Evolutionary conservation across 192 early-diverging fungal species (phyloP), one percentile per base, ranked within the genome.

Genomic region (Cetraspora pellucida): DNA sequence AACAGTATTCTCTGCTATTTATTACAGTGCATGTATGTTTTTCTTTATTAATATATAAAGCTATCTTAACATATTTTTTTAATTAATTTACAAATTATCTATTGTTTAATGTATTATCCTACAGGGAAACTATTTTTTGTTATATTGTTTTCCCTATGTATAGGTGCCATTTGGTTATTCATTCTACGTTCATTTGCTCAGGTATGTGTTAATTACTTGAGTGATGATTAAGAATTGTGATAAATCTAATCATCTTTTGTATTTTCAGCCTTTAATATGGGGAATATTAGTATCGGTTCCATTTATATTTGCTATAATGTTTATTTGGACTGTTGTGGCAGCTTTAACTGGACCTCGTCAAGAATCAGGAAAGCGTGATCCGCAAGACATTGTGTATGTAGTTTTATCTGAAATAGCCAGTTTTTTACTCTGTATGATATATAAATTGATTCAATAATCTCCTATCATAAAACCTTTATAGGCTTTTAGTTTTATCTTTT

Each of bases 261-360:
- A 37, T 37, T 37, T 37, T 37, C 37, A 37, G 37, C 37, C 37
- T 37, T 37, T 86, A 19, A 82, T 89, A 2, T 89, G 86, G 86
- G 79, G 80, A 9, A 87, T 85, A 3, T 77, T 89, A 10, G 63
- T 82, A 8, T 60, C 75, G 19, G 82, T 89, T 10, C 86, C 88
- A 19, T 63, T 83, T 16, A 73, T 81, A 23, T 75, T 83, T 2
- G 30, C 82, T 17, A 77, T 46, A 10, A 81, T 86, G 61, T 87
- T 89, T 77, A 65, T 89, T 47, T 89, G 88, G 88, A 82, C 81
- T 19, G 5, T 87, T 6, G 76, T 82, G 21, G 84, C 83, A 45
- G 86, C 84, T 23, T 84, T 87, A 21, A 80, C 85, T 31, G 80
- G 80, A 21, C 77, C 78, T 10, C 76, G 72, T 76, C 50, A 57